Percentiles rank a stretch among this genome's conserved stretches.
Evolutionary conservation across 2,329 filamentous ascomycete species (phyloP).

Genomic region (Septoria linicola): DNA sequence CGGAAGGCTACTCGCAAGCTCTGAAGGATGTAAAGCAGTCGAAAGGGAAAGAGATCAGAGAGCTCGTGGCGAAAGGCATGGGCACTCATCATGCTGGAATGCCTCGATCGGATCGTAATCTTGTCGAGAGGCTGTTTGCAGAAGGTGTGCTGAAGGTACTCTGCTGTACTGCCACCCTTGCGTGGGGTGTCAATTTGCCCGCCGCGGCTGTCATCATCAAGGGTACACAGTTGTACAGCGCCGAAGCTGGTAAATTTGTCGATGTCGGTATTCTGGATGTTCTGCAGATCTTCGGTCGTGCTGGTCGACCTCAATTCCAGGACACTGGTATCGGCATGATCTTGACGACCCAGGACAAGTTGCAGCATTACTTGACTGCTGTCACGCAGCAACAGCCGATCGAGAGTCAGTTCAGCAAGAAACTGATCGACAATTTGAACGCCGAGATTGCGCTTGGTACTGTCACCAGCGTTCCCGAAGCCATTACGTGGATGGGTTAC

Average conservation of each 20-base stretch:
- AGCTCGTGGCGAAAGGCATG: conserved; percentile 84
- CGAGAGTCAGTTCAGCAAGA: conserved; percentile 91
- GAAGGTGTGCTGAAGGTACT: conserved; percentile 95
- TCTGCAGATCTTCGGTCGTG: conserved; percentile 96
- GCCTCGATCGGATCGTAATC: conserved; percentile 86
- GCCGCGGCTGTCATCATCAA: conserved; percentile 97
- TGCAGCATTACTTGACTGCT: conserved; percentile 85
- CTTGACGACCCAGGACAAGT: conserved; percentile 90
- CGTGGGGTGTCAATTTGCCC: conserved; percentile 98
- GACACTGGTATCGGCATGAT: conserved; percentile 98
- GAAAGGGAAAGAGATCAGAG: conserved; percentile 81
- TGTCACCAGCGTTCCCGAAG: conserved; percentile 89
- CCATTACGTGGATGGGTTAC: conserved; percentile 95
- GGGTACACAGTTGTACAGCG: conserved; percentile 93
- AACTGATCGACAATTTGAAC: conserved; percentile 94
- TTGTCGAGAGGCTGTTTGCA: conserved; percentile 89
- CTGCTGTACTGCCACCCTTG: conserved; percentile 95
- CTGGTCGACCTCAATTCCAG: conserved; percentile 94
- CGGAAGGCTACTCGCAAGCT: conserved; percentile 77
- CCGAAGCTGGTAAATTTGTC: conserved; percentile 93
- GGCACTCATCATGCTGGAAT: conserved; percentile 97
- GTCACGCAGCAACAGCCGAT: conserved; percentile 96
- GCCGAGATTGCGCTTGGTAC: conserved; percentile 92
- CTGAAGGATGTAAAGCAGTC: conserved; percentile 81
- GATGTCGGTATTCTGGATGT: conserved; percentile 96